phyloP scores from a whole-genome alignment of 495 filamentous ascomycete genomes.

The Hypoxylon intermedium region DNA sequence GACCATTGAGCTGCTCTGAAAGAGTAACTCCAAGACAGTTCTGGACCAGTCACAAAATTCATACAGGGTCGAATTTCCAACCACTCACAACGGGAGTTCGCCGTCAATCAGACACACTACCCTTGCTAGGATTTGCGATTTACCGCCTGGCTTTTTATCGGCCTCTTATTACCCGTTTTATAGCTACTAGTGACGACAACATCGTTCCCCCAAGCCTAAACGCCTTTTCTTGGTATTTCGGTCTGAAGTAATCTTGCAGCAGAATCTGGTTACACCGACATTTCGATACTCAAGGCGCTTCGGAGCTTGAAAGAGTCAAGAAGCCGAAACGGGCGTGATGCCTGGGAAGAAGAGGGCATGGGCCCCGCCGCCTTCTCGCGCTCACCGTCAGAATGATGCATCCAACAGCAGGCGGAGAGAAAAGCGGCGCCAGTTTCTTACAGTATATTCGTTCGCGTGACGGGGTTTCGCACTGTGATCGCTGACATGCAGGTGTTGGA shows the following conservation, averaged over 20 bases:
- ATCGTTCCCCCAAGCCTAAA: background rate
- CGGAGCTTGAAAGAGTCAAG: conserved; percentile 12
- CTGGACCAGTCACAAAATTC: conserved; percentile 40
- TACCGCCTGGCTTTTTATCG: conserved; percentile 22
- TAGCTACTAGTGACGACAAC: conserved; percentile 28
- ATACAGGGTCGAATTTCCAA: conserved; percentile 32
- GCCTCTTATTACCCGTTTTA: conserved; percentile 27
- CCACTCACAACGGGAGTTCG: conserved; percentile 24
- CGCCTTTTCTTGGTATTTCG: conserved; percentile 16
- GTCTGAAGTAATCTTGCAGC: conserved; percentile 27
- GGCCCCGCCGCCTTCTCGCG: conserved; percentile 9
- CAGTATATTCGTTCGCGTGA: conserved; percentile 30
- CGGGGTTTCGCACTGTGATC: conserved; percentile 29
- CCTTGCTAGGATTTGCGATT: conserved; percentile 17
- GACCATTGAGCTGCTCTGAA: conserved; percentile 26
- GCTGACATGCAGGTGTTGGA: conserved; percentile 38
- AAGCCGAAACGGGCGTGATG: conserved; percentile 27
- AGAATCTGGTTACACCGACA: conserved; percentile 34
- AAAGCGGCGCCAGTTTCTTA: conserved; percentile 25
- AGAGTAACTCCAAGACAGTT: conserved; percentile 28
- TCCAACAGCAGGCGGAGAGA: conserved; percentile 7
- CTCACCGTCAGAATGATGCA: conserved; percentile 42
- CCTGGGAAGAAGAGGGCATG: conserved; percentile 25
- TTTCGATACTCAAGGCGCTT: conserved; percentile 16
- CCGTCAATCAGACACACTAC: conserved; percentile 12